These are phyloP conservation scores for Cercospora brassicicola DNA, from an alignment of 2,329 filamentous ascomycete genomes.

Conservation along the genomic window DNA sequence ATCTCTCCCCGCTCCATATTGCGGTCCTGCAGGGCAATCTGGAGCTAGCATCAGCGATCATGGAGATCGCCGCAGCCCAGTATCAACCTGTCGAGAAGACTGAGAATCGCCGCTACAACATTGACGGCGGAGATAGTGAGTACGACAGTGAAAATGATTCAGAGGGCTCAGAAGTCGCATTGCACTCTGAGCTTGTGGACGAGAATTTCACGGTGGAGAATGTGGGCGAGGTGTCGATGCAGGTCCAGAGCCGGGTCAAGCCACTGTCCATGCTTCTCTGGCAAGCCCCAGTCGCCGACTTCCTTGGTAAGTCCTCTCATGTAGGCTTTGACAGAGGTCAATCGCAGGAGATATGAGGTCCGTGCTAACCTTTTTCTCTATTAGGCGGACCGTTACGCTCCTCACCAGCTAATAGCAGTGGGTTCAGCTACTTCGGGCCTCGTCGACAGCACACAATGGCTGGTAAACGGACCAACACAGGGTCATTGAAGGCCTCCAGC, in stretches of 20 bases:
- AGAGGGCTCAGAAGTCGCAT: constrained; percentile 35
- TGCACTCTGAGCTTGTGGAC: constrained; percentile 57
- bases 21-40: constrained; percentile 66
- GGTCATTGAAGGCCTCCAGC: constrained; percentile 20
- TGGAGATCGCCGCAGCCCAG: constrained; percentile 70
- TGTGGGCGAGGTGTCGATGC: constrained; percentile 66
- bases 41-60: constrained; percentile 62
- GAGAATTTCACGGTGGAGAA: constrained; percentile 74
- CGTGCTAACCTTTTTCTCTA: not conserved
- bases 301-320: constrained; percentile 2
- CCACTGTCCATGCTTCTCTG: constrained; percentile 57
- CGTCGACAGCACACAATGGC: constrained; percentile 18
- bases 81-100: constrained; percentile 52
- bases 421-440: constrained; percentile 25
- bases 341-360: not conserved
- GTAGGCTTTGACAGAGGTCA: not conserved
- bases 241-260: constrained; percentile 64
- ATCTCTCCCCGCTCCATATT: constrained; percentile 65
- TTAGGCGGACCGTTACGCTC: constrained; percentile 19
- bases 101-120: constrained; percentile 21
- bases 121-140: constrained; percentile 40
- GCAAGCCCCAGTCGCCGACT: constrained; percentile 22
- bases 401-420: constrained; percentile 13
- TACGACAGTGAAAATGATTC: constrained; percentile 32
- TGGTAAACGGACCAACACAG: constrained; percentile 24